These are phyloP conservation scores for Schwanniomyces etchellsii DNA, from an alignment of 1,139 yeast species.

Conservation along the genomic window DNA sequence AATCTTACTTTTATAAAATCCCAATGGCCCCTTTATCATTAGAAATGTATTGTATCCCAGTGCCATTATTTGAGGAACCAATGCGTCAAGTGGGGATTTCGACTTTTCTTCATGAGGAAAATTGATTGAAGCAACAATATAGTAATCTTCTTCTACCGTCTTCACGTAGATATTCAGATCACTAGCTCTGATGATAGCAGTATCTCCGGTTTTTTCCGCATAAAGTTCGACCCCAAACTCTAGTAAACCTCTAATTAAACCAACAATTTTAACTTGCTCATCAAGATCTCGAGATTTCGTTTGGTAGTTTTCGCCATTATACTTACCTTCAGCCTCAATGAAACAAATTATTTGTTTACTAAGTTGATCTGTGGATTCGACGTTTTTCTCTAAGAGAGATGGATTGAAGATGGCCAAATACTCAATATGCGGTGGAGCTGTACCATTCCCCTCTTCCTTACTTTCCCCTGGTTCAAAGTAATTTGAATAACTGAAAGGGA, in stretches of 20 bases:
- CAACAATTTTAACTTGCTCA: conserved; percentile 28
- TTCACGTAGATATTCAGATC: conserved; percentile 23
- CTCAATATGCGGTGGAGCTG: conserved; percentile 4
- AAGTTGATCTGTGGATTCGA: conserved; percentile 24
- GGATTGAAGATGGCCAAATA: conserved; percentile 19
- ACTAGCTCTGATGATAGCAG: conserved; percentile 20
- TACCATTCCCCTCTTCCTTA: background rate
- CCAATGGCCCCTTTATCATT: background rate
- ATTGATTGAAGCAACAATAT: too few relatives aligned
- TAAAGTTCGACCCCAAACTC: conserved; percentile 20
- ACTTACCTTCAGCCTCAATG: background rate
- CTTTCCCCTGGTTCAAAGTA: too few relatives aligned
- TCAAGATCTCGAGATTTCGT: conserved; percentile 6
- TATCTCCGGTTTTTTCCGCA: conserved; percentile 6
- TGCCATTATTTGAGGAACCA: too few relatives aligned
- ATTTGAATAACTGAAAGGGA: background rate
- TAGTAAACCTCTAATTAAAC: conserved; percentile 34
- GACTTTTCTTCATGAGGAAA: too few relatives aligned
- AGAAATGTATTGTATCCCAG: background rate
- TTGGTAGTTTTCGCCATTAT: conserved; percentile 5
- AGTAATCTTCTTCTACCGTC: conserved; percentile 17
- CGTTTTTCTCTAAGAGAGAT: conserved; percentile 12
- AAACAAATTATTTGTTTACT: conserved; percentile 24
- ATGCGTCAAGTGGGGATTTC: too few relatives aligned
- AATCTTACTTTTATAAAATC: background rate